Percentiles rank a stretch among this genome's conserved stretches.
phyloP scores from a whole-genome alignment of 1,284 basidiomycete species.

The Fomes fomentarius region DNA sequence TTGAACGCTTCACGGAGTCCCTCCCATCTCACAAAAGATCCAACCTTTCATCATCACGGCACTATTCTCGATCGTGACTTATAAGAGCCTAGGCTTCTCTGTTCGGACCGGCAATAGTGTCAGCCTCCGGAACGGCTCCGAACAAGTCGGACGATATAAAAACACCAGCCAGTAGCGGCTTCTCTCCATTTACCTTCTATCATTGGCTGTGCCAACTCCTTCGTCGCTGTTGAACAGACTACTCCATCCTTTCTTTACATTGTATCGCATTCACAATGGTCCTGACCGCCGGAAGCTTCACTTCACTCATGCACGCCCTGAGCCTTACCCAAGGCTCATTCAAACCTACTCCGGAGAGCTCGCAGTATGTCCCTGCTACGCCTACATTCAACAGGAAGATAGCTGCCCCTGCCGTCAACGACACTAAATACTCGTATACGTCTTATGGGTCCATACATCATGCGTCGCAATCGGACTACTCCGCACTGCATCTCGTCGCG shows the following conservation, averaged over 20 bases:
- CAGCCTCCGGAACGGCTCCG: too few relatives aligned
- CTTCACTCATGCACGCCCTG: slow-evolving; percentile 36
- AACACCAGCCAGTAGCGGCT: too few relatives aligned
- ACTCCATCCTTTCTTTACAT: not conserved
- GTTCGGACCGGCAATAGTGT: not conserved
- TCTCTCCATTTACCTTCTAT: not conserved
- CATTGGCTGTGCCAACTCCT: not conserved
- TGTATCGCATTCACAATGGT: not conserved
- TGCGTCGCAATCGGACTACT: not conserved
- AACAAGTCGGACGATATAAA: too few relatives aligned
- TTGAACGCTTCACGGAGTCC: too few relatives aligned
- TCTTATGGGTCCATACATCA: not conserved
- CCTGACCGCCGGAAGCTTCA: slow-evolving; percentile 24
- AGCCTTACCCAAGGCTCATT: slow-evolving; percentile 40
- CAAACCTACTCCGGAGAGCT: slow-evolving; percentile 34
- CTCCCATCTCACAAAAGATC: too few relatives aligned
- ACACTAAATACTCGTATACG: not conserved
- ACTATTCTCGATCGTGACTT: too few relatives aligned
- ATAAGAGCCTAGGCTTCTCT: not conserved
- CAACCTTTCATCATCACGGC: too few relatives aligned
- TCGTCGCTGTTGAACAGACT: not conserved
- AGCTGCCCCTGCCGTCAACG: not conserved
- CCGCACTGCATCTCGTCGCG: not conserved
- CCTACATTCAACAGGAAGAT: slow-evolving; percentile 1
- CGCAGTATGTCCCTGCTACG: not conserved